These are phyloP conservation scores for Phytophthora brassicae DNA, from an alignment of 352 stramenopile species.

Conservation along the genomic window DNA sequence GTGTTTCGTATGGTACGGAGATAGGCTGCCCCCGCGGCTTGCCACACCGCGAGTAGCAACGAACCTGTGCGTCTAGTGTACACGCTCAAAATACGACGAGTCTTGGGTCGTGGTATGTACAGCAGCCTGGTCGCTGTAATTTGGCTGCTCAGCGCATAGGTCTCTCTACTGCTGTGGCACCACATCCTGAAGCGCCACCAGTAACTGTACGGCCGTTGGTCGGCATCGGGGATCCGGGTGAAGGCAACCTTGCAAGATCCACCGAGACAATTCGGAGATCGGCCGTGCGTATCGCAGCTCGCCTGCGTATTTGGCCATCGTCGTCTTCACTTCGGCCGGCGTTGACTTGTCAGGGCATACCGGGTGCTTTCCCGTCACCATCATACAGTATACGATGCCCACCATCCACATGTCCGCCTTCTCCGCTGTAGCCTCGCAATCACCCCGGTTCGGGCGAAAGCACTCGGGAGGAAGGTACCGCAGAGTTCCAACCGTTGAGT, in stretches of 20 bases:
- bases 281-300: constrained; percentile 42
- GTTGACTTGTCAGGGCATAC: constrained; percentile 65
- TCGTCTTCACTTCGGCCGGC: constrained; percentile 47
- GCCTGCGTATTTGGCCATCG: constrained; percentile 34
- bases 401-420: constrained; percentile 88
- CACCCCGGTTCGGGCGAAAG: constrained; percentile 53
- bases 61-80: constrained; percentile 52
- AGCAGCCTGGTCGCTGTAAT: constrained; percentile 32
- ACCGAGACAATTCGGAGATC: constrained; percentile 58
- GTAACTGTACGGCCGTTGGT: constrained; percentile 59
- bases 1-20: constrained; percentile 35
- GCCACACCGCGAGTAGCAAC: constrained; percentile 14
- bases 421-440: constrained; percentile 67
- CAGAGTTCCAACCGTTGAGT: constrained; percentile 69
- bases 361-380: constrained; percentile 77
- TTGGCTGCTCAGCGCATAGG: constrained; percentile 29
- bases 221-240: constrained; percentile 66
- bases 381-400: constrained; percentile 74
- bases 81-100: constrained; percentile 50
- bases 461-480: constrained; percentile 78
- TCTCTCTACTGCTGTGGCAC: constrained; percentile 33
- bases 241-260: constrained; percentile 72
- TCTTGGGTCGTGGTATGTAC: constrained; percentile 41
- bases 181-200: constrained; percentile 53
- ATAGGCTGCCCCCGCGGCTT: constrained; percentile 13